Evolutionary conservation across 2,329 filamentous ascomycete genomes (phyloP), one percentile per base, ranked within the genome.

Genomic region (Aspergillus chevalieri): DNA sequence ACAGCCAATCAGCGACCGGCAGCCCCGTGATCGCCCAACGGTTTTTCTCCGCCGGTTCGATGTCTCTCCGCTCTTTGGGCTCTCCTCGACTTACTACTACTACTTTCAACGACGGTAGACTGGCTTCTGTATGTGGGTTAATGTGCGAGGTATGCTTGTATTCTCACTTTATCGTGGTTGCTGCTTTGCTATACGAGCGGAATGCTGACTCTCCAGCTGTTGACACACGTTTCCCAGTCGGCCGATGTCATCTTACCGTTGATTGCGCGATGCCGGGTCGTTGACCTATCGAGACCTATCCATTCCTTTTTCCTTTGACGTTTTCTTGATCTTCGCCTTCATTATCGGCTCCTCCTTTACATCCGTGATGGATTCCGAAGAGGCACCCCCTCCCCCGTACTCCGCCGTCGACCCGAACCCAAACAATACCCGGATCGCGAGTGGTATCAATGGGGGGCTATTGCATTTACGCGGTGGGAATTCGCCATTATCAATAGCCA

Each of bases 311-410:
- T 41, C 14, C 41, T n/a, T 24, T 14, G 9, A 19, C 14, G 10
- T 22, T 43, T 43, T 14, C n/a, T 43, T 22, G 19, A 17, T n/a
- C 26, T 43, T 22, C 9, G 19, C 9, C 15, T 43, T 43, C 26
- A 30, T 30, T 17, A 26, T 14, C 10, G 41, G 4, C 24, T 28
- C 8, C 33, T n/a, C 26, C 7, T 34, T 12, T 30, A 30, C 26
- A 30, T 30, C 10, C 52, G 49, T 50, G 52, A 68, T 68, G 65
- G 65, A 67, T 49, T 57, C 62, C 47, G 67, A 72, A 28, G 69
- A 71, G 47, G 66, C 63, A 52, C 70, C 70, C 57, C 69, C 68
- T 52, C 68, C 70, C 47, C 70, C 70, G 24, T 73, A 72, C 55
- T 68, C 70, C 51, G 61, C 68, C 36, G 61, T 69, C 46, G 70